Evolutionary conservation across 345 rosid genomes (phyloP), one percentile per base, ranked within the genome.

Genomic region (Citropsis articulata): DNA sequence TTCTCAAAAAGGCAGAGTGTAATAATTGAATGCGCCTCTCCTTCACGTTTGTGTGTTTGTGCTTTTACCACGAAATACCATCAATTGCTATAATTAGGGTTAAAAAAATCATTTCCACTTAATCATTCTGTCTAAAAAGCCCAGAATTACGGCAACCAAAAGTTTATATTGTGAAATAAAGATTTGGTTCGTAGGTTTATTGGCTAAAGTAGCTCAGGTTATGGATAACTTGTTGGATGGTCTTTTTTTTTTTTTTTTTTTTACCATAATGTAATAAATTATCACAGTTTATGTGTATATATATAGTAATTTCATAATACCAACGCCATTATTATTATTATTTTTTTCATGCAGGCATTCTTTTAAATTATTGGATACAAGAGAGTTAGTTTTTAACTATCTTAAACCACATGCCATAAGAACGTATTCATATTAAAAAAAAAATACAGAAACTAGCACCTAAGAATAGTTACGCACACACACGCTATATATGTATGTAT

Each of bases 71-170:
- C 72, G 69, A 36, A 31, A 24, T 59, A 28, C 40, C 1, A 2
- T 45, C 18, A 45, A 45, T 45, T 45, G 28, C 50, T 42, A 75
- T 53, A 18, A 68, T 64, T 59, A 71, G 56, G 59, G 73, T 78
- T 70, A 79, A 84, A 89, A 50, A 14, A 35, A 35, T 5, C 21
- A 53, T 18, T 53, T 53, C 57, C 21, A 53, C 22, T 18, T 53
- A 53, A 53, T 90, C 88, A 91, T 91, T 86, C 78, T 86, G 89
- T 85, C 90, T 72, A 45, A 13, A 80, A 81, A 86, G 82, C 85
- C 83, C 69, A 24, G 28, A 80, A 77, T 81, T 66, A 62, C 71
- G 87, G 84, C 33, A 10, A 2, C 21, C 77, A 42, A 64, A 4
- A 45, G 1, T 53, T 53, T 53, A 71, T 73, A 18, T 45, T 45